Evolutionary conservation across 192 early-diverging fungal species (phyloP).

Genomic region (Coemansia sp.): DNA sequence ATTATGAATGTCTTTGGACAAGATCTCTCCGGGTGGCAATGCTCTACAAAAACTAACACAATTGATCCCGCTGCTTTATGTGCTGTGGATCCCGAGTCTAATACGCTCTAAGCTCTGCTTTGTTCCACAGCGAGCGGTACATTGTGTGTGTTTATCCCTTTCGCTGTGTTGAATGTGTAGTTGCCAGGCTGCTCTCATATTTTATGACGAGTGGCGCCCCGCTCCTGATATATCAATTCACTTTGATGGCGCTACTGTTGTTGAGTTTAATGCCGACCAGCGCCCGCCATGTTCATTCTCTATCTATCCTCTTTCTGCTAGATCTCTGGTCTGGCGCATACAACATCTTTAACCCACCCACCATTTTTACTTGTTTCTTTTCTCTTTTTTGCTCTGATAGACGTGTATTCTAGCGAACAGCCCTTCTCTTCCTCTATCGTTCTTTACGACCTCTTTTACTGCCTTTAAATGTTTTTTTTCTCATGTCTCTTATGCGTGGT

Average conservation of each 20-base stretch:
- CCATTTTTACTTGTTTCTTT: conserved; percentile 8
- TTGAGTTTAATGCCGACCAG: neutral
- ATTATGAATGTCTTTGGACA: conserved; percentile 54
- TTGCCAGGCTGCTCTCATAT: neutral
- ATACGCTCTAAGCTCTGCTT: conserved; percentile 22
- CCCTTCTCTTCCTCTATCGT: conserved; percentile 6
- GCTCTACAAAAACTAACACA: conserved; percentile 52
- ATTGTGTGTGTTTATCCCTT: neutral
- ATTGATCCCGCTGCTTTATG: conserved; percentile 55
- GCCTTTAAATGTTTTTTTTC: conserved; percentile 7
- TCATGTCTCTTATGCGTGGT: conserved; percentile 3
- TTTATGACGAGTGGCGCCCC: neutral
- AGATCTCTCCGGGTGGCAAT: conserved; percentile 53
- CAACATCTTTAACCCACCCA: conserved; percentile 6
- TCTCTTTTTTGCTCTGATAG: conserved; percentile 36
- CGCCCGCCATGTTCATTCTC: neutral
- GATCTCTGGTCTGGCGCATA: neutral
- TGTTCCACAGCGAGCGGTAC: neutral
- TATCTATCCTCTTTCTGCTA: neutral
- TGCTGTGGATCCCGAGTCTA: conserved; percentile 53
- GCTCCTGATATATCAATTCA: neutral
- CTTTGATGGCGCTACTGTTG: neutral
- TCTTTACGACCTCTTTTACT: conserved; percentile 5
- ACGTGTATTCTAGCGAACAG: conserved; percentile 43
- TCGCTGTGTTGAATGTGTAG: neutral